phyloP scores from a whole-genome alignment of 2,329 filamentous ascomycete species.

The Aspergillus ibericus region DNA sequence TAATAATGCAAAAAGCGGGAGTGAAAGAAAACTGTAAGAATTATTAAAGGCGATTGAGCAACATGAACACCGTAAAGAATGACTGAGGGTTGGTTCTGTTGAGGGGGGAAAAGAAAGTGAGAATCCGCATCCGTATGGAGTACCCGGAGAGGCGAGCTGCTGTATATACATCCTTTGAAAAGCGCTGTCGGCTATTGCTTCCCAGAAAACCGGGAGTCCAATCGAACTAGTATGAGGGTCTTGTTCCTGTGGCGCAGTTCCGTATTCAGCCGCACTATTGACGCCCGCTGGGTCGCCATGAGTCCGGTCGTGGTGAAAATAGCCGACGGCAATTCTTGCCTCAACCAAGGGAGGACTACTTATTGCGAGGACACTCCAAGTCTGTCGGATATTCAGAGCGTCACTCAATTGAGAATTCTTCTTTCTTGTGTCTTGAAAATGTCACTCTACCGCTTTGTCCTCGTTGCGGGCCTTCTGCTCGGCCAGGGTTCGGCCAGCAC shows the following conservation, averaged over 20 bases:
- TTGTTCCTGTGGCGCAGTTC: neutral
- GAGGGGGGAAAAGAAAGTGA: neutral
- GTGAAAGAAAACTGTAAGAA: neutral
- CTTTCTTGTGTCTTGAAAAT: neutral
- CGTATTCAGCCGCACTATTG: neutral
- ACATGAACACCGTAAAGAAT: neutral
- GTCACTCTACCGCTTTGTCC: neutral
- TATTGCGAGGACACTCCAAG: neutral
- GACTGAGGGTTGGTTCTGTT: neutral
- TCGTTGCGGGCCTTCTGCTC: neutral
- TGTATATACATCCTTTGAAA: conserved; percentile 1
- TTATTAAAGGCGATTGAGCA: neutral
- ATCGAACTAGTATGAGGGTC: neutral
- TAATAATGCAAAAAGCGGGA: neutral
- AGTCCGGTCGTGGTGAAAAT: neutral
- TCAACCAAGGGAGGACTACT: neutral
- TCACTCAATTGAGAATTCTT: neutral
- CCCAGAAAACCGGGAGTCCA: neutral
- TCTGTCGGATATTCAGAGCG: neutral
- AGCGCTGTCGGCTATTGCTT: neutral
- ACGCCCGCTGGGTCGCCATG: neutral
- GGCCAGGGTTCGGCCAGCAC: neutral
- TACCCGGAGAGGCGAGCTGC: neutral
- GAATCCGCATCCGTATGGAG: neutral
- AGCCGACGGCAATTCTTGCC: neutral